Conservation (phyloP, 352 stramenopile species). For the Globisporangium irregulare region DNA sequence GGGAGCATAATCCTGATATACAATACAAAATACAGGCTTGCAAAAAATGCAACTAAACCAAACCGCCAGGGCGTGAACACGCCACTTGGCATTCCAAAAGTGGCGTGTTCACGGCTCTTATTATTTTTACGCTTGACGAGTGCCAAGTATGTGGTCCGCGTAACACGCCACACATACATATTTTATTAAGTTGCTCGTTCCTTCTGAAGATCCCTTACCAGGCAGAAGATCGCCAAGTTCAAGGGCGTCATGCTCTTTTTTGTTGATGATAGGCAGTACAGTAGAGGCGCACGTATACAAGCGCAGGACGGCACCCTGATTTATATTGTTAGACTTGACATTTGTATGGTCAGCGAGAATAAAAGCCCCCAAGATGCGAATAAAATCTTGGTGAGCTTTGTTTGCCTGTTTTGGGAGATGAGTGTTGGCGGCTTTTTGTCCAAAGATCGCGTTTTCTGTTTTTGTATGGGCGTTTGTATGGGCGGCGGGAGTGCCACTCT, state of each 20-base stretch:
- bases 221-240: slow-evolving; percentile 1
- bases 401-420: neutral
- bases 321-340: neutral
- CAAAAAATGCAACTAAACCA: neutral
- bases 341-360: neutral
- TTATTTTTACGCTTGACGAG: neutral
- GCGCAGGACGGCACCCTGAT: neutral
- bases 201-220: neutral
- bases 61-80: neutral
- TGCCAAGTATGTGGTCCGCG: no score
- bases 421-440: neutral
- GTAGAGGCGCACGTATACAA: slow-evolving; percentile 1
- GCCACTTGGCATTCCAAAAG: neutral
- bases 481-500: neutral
- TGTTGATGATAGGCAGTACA: neutral
- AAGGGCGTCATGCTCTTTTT: neutral
- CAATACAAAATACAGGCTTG: neutral
- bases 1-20: neutral
- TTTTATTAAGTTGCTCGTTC: neutral
- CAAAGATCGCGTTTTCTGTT: slow-evolving; percentile 2
- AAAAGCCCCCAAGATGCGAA: neutral
- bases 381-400: neutral
- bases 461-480: slow-evolving; percentile 6
- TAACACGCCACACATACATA: neutral
- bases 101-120: neutral